These are phyloP conservation scores for Xanthoparmelia taractica DNA, from an alignment of 495 filamentous ascomycete species.

Conservation along the genomic window DNA sequence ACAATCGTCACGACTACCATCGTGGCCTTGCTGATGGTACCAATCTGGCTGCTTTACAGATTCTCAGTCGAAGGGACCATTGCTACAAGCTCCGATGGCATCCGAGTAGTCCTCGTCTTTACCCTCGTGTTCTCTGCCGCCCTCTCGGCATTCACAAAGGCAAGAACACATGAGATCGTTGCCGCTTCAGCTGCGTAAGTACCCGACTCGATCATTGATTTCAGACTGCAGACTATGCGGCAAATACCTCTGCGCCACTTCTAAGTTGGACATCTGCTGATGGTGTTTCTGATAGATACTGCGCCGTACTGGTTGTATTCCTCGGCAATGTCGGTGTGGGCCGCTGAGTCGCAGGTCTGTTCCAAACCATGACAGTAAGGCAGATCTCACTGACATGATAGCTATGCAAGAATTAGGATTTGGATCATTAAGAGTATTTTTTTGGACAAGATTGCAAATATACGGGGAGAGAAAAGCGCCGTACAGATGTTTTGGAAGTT, in stretches of 20 bases:
- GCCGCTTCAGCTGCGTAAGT: constrained; percentile 37
- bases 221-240: not conserved
- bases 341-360: not conserved
- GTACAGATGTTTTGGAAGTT: too few species aligned
- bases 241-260: not conserved
- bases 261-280: not conserved
- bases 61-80: constrained; percentile 23
- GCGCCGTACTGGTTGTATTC: constrained; percentile 29
- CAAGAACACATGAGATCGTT: constrained; percentile 38
- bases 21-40: constrained; percentile 35
- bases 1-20: constrained; percentile 30
- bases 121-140: constrained; percentile 34
- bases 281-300: constrained; percentile 22
- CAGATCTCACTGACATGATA: too few species aligned
- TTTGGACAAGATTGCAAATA: too few species aligned
- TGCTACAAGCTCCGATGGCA: constrained; percentile 13
- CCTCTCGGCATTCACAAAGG: constrained; percentile 34
- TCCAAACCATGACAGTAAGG: too few species aligned
- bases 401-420: too few species aligned
- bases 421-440: too few species aligned
- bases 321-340: constrained; percentile 21
- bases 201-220: not conserved
- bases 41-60: constrained; percentile 36
- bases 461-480: too few species aligned
- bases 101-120: constrained; percentile 31